Percentiles rank a stretch among this genome's conserved stretches.
phyloP scores from a whole-genome alignment of 495 filamentous ascomycete genomes.

The Gamarada debralockiae region DNA sequence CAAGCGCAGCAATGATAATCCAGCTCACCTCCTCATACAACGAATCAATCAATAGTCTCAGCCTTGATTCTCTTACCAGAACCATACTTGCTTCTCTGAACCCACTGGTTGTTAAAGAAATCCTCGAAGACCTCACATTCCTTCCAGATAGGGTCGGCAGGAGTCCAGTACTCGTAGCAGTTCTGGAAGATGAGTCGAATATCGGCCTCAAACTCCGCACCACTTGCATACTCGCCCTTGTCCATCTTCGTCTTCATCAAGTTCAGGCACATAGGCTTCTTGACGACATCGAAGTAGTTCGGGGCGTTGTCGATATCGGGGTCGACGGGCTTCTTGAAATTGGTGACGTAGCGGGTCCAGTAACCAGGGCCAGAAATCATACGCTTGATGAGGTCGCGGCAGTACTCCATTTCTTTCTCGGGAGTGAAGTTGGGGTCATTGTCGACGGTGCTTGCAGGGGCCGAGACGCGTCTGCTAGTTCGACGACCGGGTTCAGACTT shows the following conservation, averaged over 20 bases:
- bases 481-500: conserved; percentile 20
- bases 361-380: conserved; percentile 53
- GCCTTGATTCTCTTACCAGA: conserved; percentile 17
- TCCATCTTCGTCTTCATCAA: conserved; percentile 75
- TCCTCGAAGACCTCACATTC: conserved; percentile 68
- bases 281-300: conserved; percentile 88
- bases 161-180: conserved; percentile 86
- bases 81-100: conserved; percentile 65
- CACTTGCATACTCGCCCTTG: conserved; percentile 72
- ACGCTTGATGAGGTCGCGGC: conserved; percentile 43
- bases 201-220: conserved; percentile 83
- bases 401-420: conserved; percentile 46
- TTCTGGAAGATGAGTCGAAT: conserved; percentile 83
- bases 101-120: conserved; percentile 74
- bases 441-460: conserved; percentile 18
- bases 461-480: conserved; percentile 1
- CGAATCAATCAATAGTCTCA: conserved; percentile 16
- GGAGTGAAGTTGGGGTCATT: conserved; percentile 25
- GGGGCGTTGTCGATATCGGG: conserved; percentile 92
- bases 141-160: conserved; percentile 63
- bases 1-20: no score
- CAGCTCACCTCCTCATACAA: no score
- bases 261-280: conserved; percentile 90
- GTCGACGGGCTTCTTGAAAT: conserved; percentile 83
- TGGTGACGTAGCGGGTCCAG: conserved; percentile 55